A percentile compares a stretch with the other conserved stretches of the same genome.
Evolutionary conservation across 108 stramenopile species (phyloP).

Genomic region (Parmales sp.): DNA sequence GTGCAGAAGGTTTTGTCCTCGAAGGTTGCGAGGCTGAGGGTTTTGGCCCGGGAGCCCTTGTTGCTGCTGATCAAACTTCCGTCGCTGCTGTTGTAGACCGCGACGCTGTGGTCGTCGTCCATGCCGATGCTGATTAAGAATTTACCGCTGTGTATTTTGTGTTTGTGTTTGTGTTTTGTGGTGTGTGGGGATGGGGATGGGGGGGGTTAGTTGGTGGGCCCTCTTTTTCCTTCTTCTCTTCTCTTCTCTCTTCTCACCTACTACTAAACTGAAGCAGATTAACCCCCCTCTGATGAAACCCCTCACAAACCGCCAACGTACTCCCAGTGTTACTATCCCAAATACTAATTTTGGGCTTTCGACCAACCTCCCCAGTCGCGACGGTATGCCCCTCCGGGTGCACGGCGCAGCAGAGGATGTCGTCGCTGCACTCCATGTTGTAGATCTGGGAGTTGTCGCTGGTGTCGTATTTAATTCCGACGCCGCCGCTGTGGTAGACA

Average conservation of each 20-base stretch:
- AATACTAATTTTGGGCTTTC: slow-evolving; percentile 20
- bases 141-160: slow-evolving; percentile 28
- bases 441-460: slow-evolving; percentile 18
- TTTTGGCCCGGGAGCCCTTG: slow-evolving; percentile 11
- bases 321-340: slow-evolving; percentile 21
- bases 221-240: too few species aligned
- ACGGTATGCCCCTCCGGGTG: slow-evolving; percentile 30
- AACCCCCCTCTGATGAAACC: slow-evolving; percentile 4
- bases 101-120: slow-evolving; percentile 38
- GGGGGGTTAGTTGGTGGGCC: too few species aligned
- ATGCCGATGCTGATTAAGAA: slow-evolving; percentile 31
- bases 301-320: background rate
- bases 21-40: background rate
- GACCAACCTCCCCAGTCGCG: slow-evolving; percentile 40
- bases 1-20: slow-evolving; percentile 12
- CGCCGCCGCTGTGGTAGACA: slow-evolving; percentile 19
- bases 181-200: too few species aligned
- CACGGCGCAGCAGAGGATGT: slow-evolving; percentile 29
- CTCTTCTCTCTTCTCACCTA: too few species aligned
- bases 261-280: background rate
- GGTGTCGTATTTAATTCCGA: slow-evolving; percentile 14
- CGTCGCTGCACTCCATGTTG: slow-evolving; percentile 35
- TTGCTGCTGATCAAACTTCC: slow-evolving; percentile 10
- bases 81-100: slow-evolving; percentile 16
- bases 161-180: too few species aligned